phyloP scores from a whole-genome alignment of 2,329 filamentous ascomycete species.

The Botrytis sinoallii region DNA sequence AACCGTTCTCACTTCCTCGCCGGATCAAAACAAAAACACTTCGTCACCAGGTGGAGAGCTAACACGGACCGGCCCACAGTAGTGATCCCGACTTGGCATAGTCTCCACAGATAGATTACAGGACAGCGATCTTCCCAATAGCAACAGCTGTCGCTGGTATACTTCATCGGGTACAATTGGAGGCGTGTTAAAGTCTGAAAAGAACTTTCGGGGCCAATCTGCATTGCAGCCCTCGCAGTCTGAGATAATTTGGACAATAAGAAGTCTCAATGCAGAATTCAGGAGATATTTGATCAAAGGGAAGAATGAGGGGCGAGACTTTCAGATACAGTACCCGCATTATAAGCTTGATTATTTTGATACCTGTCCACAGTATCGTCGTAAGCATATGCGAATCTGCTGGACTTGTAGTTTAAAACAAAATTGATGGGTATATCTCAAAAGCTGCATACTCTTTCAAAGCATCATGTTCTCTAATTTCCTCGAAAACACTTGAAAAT shows the following conservation, averaged over 20 bases:
- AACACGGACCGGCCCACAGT: background rate
- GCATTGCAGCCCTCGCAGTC: background rate
- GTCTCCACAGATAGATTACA: background rate
- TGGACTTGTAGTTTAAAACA: background rate
- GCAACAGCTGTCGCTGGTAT: background rate
- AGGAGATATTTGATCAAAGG: background rate
- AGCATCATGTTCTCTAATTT: background rate
- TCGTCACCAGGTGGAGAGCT: conserved; percentile 6
- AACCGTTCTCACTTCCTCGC: background rate
- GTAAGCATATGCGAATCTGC: background rate
- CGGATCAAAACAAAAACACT: background rate
- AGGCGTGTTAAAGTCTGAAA: background rate
- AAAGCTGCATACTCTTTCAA: background rate
- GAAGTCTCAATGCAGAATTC: background rate
- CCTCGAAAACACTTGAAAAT: background rate
- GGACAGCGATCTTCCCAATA: background rate
- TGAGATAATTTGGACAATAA: background rate
- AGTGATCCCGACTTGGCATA: conserved; percentile 10
- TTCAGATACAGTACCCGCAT: background rate
- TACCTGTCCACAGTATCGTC: background rate
- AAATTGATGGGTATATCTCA: background rate
- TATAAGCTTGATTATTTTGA: background rate
- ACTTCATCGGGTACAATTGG: background rate
- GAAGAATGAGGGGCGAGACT: background rate
- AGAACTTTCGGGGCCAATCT: background rate